Conservation (phyloP, 2,329 filamentous ascomycete species). For the Albifimbria verrucaria region DNA sequence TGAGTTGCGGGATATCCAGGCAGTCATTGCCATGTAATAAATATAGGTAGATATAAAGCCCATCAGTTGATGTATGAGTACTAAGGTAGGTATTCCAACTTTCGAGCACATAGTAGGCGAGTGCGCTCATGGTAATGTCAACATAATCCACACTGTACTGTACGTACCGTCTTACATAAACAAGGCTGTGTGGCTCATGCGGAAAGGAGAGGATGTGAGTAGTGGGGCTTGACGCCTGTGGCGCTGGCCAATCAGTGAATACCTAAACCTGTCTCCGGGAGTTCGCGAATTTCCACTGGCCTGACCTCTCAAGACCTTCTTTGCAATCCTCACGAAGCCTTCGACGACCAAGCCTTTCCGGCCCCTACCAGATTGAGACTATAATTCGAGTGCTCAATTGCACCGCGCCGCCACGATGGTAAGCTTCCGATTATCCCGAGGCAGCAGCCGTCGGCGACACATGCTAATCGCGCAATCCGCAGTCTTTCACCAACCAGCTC, state of each 20-base stretch:
- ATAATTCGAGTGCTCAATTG: conserved; percentile 25
- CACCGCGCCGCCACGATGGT: conserved; percentile 34
- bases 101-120: no score
- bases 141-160: no score
- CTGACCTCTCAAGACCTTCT: conserved; percentile 25
- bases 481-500: conserved; percentile 34
- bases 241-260: conserved; percentile 25
- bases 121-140: no score
- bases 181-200: neutral
- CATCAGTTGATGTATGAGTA: no score
- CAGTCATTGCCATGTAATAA: no score
- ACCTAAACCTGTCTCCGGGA: conserved; percentile 26
- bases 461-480: conserved; percentile 32
- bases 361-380: conserved; percentile 19
- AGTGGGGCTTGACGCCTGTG: conserved; percentile 8
- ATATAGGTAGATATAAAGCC: no score
- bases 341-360: conserved; percentile 21
- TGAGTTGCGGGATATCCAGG: no score
- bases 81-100: no score
- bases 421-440: conserved; percentile 11
- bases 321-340: conserved; percentile 24
- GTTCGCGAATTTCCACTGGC: conserved; percentile 31
- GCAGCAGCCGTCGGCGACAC: conserved; percentile 4
- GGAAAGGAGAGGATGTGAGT: conserved; percentile 15
- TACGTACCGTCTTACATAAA: neutral